Evolutionary conservation across 768 basidiomycete species (phyloP).

Genomic region (Naematelia aurantialba): DNA sequence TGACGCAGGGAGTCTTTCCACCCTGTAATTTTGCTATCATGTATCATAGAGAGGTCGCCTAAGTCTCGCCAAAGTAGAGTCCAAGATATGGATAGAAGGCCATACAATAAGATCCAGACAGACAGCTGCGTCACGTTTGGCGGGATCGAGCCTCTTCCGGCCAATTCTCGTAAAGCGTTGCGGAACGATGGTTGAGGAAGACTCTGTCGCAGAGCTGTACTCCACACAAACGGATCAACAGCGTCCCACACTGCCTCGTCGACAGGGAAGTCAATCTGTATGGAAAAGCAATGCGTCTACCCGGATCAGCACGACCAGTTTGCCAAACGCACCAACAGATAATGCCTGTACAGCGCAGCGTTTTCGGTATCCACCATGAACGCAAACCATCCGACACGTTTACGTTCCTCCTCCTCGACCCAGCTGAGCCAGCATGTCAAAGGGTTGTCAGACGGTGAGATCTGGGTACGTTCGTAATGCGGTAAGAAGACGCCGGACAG

Average conservation of each 20-base stretch:
- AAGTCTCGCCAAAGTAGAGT: slow-evolving; percentile 25
- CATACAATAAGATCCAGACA: slow-evolving; percentile 20
- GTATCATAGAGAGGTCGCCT: slow-evolving; percentile 21
- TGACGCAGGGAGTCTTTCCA: slow-evolving; percentile 20
- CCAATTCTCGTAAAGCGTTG: slow-evolving; percentile 13
- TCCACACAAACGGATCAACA: slow-evolving; percentile 7
- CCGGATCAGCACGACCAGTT: neutral
- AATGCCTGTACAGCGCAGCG: slow-evolving; percentile 17
- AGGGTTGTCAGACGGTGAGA: slow-evolving; percentile 8
- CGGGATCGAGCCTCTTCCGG: slow-evolving; percentile 14
- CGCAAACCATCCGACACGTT: slow-evolving; percentile 18
- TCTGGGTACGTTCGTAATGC: neutral
- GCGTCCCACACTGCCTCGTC: slow-evolving; percentile 11
- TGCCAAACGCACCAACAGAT: slow-evolving; percentile 9
- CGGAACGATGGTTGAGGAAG: slow-evolving; percentile 12
- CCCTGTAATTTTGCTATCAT: slow-evolving; percentile 14
- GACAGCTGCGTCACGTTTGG: slow-evolving; percentile 6
- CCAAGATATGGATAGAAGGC: slow-evolving; percentile 18
- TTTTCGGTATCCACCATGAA: slow-evolving; percentile 27
- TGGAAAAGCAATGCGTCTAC: slow-evolving; percentile 16
- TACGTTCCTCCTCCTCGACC: slow-evolving; percentile 23
- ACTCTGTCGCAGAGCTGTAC: neutral
- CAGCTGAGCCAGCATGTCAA: slow-evolving; percentile 20
- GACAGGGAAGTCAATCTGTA: slow-evolving; percentile 13
- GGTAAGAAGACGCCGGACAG: slow-evolving; percentile 18